Evolutionary conservation across 768 basidiomycete species (phyloP), one percentile per base, ranked within the genome.

Genomic region (Termitomyces sp.): DNA sequence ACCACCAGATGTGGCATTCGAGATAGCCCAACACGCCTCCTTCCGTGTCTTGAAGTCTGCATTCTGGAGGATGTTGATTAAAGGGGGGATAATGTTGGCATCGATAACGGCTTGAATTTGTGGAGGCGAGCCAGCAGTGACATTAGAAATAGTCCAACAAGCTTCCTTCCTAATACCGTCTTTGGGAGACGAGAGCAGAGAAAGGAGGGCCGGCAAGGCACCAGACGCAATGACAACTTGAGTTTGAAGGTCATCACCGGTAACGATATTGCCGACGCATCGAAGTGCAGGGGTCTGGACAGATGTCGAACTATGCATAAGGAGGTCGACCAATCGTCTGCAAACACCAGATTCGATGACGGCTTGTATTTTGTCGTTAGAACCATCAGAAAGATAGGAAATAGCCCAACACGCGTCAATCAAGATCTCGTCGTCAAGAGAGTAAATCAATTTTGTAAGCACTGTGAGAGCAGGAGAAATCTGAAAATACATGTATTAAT

Each of bases 391-490:
- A 40, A 99, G 87, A 75, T 99, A 99, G 42, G 95, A 98, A 72
- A 99, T 96, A 28, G 97, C 97, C 97, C 97, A 99, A 80, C 97
- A 99, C 14, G 97, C 97, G 71, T 99, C 97, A 68, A 99, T 99
- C 67, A 99, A 77, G 64, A 98, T 98, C 75, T 99, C 97, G 67
- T 98, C 97, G 70, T 99, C 97, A 67, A 98, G 82, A 32, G 96
- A 98, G 76, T 98, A 98, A 73, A 99, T 98, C 66, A 99, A 77
- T 75, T 99, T 99, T 55, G 95, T 97, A 63, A 99, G 79, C 57
- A 97, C 92, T n/a, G 92, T 90, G 55, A 99, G 78, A 44, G 97
- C 96, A 20, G 97, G 97, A 8, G 94, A 93, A 68, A 99, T 98
- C 96, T 98, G 58, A 16, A 38, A 57, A 48, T 42, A 22, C 65